Evolutionary conservation across 805 yeast species (phyloP), one percentile per base, ranked within the genome.

Genomic region (Yarrowia yakushimensis): DNA sequence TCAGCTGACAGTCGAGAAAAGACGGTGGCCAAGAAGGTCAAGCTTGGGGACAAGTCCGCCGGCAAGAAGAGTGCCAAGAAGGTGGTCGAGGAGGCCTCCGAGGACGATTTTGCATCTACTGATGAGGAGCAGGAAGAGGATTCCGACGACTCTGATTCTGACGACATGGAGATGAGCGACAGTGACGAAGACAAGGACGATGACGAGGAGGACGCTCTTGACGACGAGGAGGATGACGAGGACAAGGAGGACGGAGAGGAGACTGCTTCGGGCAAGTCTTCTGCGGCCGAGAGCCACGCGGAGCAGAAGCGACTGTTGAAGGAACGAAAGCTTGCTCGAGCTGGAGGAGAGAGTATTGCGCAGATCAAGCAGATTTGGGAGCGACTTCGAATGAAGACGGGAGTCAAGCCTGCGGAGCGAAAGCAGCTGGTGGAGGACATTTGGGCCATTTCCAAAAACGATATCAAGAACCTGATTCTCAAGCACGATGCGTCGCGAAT

Each of bases 401-500:
- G 96, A 42, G 78, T 91, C 62, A 88, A 96, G 52, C 85, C 87
- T 68, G 85, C 81, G 64, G 81, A 85, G 15, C 84, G 97, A 73
- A 87, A 86, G 66, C 86, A 87, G 74, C 78, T 91, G 60, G 84
- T 92, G 68, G 81, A 87, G 69, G 93, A 92, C 75, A 85, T 89
- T 46, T 92, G 97, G 97, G 85, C 81, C 23, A 80, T 90, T 65
- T 79, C 96, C 57, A 83, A 87, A 69, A 90, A 87, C 69, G 84
- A 85, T 60, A 81, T 91, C 63, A 82, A 83, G 66, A 97, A 93
- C 69, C 81, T 93, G 67, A 97, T 93, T 33, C 74, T 93, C 77
- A 91, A 94, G 78, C 99, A 93, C 72, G 98, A 93, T 79, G 93
- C 97, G 10, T 90, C 97, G 23, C 84, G 99, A 77, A 93, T 93